Evolutionary conservation across 108 stramenopile species (phyloP).

Genomic region (Cyclostephanos invisitatus): DNA sequence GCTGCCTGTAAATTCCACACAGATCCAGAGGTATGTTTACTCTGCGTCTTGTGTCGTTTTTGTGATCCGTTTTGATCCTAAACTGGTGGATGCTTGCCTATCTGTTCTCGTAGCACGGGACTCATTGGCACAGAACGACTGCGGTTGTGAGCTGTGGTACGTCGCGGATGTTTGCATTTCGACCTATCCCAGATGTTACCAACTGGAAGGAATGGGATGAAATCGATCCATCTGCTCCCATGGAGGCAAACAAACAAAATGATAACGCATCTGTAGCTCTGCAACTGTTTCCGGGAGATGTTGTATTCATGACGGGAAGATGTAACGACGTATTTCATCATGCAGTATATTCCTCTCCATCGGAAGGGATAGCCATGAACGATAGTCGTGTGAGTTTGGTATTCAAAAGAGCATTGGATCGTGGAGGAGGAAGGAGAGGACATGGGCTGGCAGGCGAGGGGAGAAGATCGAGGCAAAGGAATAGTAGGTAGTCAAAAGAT

Average conservation of each 20-base stretch:
- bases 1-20: constrained; percentile 74
- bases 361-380: constrained; percentile 13
- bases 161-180: constrained; percentile 66
- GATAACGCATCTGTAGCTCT: constrained; percentile 47
- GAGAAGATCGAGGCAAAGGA: constrained; percentile 47
- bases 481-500: constrained; percentile 27
- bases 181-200: constrained; percentile 59
- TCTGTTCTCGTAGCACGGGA: constrained; percentile 46
- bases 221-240: constrained; percentile 7
- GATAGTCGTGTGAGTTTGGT: constrained; percentile 64
- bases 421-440: constrained; percentile 53
- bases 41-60: neutral
- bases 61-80: neutral
- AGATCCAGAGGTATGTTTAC: constrained; percentile 52
- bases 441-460: constrained; percentile 46
- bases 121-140: constrained; percentile 62
- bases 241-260: constrained; percentile 15
- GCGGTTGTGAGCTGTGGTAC: constrained; percentile 60
- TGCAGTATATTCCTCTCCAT: constrained; percentile 60
- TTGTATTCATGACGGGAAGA: constrained; percentile 61
- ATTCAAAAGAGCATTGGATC: constrained; percentile 64
- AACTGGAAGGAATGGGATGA: constrained; percentile 57
- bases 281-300: constrained; percentile 67
- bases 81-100: neutral
- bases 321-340: constrained; percentile 81